phyloP scores from a whole-genome alignment of 2,329 filamentous ascomycete genomes.

The Microdochium paspali region DNA sequence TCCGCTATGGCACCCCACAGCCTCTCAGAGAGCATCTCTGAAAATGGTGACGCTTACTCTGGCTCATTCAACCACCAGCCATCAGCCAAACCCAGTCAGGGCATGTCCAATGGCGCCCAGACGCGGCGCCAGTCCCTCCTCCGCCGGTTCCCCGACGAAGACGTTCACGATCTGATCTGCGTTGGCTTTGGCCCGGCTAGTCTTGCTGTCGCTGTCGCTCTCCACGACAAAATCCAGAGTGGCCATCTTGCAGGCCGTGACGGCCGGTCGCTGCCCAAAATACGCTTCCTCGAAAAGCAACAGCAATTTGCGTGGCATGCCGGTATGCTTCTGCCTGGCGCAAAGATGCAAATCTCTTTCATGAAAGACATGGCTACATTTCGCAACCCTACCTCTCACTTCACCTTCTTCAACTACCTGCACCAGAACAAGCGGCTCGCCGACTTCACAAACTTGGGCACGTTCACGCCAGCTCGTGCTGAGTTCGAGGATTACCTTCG shows the following conservation, averaged over 20 bases:
- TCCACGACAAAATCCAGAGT: slow-evolving; percentile 66
- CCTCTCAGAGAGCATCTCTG: slow-evolving; percentile 12
- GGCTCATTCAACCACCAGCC: slow-evolving; percentile 1
- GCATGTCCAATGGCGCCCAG: background rate
- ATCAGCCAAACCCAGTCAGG: background rate
- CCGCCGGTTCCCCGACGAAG: slow-evolving; percentile 43
- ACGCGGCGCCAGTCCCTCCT: slow-evolving; percentile 30
- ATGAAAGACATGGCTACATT: slow-evolving; percentile 91
- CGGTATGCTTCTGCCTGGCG: slow-evolving; percentile 87
- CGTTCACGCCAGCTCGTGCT: slow-evolving; percentile 74
- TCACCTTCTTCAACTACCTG: slow-evolving; percentile 94
- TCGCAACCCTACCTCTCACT: slow-evolving; percentile 77
- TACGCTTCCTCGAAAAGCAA: slow-evolving; percentile 85
- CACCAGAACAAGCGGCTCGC: slow-evolving; percentile 73
- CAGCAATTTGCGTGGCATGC: slow-evolving; percentile 81
- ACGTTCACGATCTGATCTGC: slow-evolving; percentile 77
- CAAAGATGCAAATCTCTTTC: slow-evolving; percentile 97
- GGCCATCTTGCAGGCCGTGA: slow-evolving; percentile 28
- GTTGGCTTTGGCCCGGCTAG: slow-evolving; percentile 91
- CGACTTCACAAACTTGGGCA: slow-evolving; percentile 83
- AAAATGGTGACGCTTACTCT: slow-evolving; percentile 9
- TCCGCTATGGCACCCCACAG: slow-evolving; percentile 17
- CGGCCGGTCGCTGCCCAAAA: slow-evolving; percentile 47
- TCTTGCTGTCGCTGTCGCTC: slow-evolving; percentile 77
- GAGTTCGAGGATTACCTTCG: slow-evolving; percentile 95